These are phyloP conservation scores for Trypanosoma platydactyli DNA, from an alignment of 208 protist species.

Conservation along the genomic window DNA sequence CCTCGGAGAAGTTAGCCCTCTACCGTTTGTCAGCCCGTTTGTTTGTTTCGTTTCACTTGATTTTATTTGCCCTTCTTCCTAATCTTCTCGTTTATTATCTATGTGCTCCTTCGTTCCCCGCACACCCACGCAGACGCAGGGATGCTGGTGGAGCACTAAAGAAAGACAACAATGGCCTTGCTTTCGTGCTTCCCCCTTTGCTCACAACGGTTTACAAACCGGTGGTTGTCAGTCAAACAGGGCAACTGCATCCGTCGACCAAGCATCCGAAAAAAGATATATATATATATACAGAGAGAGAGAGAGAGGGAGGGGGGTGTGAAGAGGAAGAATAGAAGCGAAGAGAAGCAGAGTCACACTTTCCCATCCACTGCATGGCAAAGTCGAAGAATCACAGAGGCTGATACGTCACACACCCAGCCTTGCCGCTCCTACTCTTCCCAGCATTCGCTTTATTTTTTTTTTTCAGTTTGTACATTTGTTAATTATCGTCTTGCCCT, in stretches of 20 bases:
- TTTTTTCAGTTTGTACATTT: neutral
- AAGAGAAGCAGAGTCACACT: too few relatives aligned
- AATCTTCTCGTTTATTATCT: too few relatives aligned
- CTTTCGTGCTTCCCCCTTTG: slow-evolving; percentile 25
- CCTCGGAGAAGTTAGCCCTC: too few relatives aligned
- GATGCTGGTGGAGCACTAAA: neutral
- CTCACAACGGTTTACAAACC: slow-evolving; percentile 30
- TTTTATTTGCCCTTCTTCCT: too few relatives aligned
- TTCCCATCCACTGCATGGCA: slow-evolving; percentile 1
- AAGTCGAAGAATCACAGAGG: slow-evolving; percentile 11
- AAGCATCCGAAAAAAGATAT: too few relatives aligned
- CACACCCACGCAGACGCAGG: too few relatives aligned
- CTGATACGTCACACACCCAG: neutral
- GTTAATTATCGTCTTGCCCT: slow-evolving; percentile 15
- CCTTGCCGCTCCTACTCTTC: slow-evolving; percentile 7
- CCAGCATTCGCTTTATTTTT: neutral
- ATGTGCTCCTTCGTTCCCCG: too few relatives aligned
- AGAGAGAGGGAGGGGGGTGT: too few relatives aligned
- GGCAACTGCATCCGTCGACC: slow-evolving; percentile 18
- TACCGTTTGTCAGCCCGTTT: too few relatives aligned
- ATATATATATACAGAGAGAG: too few relatives aligned
- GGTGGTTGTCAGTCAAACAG: slow-evolving; percentile 9
- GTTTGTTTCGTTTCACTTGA: too few relatives aligned
- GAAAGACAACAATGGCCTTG: neutral
- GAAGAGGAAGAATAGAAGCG: too few relatives aligned